Base-by-base conservation (phyloP, 495 filamentous ascomycete genomes). In the Neurospora intermedia region DNA sequence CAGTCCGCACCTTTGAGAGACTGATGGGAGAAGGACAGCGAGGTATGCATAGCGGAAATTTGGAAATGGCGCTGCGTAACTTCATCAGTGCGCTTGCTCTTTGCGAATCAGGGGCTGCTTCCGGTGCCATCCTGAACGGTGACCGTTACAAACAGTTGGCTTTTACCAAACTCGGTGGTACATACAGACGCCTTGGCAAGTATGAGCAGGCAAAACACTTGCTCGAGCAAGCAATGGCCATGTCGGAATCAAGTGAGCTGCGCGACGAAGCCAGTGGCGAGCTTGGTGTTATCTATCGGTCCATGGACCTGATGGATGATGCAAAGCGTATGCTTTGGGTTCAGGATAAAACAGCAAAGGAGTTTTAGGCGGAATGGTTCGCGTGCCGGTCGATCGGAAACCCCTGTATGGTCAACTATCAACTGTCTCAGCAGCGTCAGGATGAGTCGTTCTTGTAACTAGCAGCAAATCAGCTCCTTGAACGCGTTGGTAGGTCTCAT, bases 371-470 rank as follows among this genome's bases (percentile, higher is more conserved):
- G 5, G 73, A 77, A 6, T 39, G 43, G 5, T 71, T 72, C 38
- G 73, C 74, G 10, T 83, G 80, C 40, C 81, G 81, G 38, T 75
- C 81, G 1, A 76, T 81, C 39, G 81, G 81, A 13, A 82, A 81
- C 31, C 69, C 80, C 6, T 81, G 81, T 3, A 79, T 79, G 75
- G 71, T 75, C 18, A 82, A 80, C 54, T 83, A 83, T 40, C 77
- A 82, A 43, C 69, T 78, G 23, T 75, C 62, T 13, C 70, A 69
- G n/a, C 43, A 75, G 46, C 38, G 45, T 6, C 43, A 69, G 31
- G 69, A 43, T 54, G 23, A 42, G 23, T 40, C 46, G 8, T 40
- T 72, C 6, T 3, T 76, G 3, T 11, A 38, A 27, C 10, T 74
- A 27, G 75, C 75, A 13, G 72, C 62, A 6, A 31, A 66, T 11